A percentile compares a stretch with the other conserved stretches of the same genome.
Conservation (phyloP, 1,284 basidiomycete species). For the Marasmius fiardii region DNA sequence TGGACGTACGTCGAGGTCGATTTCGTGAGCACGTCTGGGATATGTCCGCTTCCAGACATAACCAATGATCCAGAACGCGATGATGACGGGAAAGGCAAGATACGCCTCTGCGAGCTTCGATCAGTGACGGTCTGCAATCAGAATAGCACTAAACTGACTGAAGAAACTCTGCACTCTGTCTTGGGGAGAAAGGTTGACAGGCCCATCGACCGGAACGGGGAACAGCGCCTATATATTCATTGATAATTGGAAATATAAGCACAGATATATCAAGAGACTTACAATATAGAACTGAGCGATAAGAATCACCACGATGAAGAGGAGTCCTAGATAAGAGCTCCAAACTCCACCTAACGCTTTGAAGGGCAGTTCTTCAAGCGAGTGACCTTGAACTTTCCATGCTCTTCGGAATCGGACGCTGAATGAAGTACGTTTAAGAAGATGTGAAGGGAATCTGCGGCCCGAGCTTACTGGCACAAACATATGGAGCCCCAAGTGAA, state of each 20-base stretch:
- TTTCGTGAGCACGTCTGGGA: slow-evolving; percentile 32
- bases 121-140: not conserved
- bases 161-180: slow-evolving; percentile 34
- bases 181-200: slow-evolving; percentile 18
- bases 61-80: slow-evolving; percentile 33
- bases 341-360: slow-evolving; percentile 37
- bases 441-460: too few species aligned
- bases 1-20: slow-evolving; percentile 34
- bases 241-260: not conserved
- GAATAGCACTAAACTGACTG: slow-evolving; percentile 21
- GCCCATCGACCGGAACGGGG: slow-evolving; percentile 22
- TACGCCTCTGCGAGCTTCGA: slow-evolving; percentile 25
- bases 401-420: slow-evolving; percentile 42
- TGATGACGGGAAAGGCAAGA: slow-evolving; percentile 36
- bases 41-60: slow-evolving; percentile 36
- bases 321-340: slow-evolving; percentile 40
- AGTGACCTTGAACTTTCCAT: slow-evolving; percentile 40
- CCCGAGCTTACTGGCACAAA: slow-evolving; percentile 41
- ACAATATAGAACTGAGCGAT: slow-evolving; percentile 43
- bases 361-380: slow-evolving; percentile 40
- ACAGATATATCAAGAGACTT: not conserved
- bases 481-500: slow-evolving; percentile 43
- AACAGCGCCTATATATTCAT: slow-evolving; percentile 6
- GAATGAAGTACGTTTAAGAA: not conserved
- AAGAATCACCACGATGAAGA: slow-evolving; percentile 34